Evolutionary conservation across 257 asterid species (phyloP), one percentile per base, ranked within the genome.

Genomic region (Solanum bulbocastanum): DNA sequence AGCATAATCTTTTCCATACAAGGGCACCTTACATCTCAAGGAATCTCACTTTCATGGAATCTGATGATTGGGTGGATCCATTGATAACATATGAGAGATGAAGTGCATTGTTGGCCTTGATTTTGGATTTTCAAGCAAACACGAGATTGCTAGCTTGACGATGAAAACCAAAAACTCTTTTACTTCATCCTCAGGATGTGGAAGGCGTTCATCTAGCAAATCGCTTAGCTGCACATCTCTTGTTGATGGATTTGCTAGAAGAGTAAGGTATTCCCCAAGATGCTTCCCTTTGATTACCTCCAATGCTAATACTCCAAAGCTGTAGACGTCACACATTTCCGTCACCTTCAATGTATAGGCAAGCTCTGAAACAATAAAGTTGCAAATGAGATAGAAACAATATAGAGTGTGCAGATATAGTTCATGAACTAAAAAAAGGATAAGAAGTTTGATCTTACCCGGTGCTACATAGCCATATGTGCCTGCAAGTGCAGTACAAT

Each of bases 271-370:
- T 1, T 87, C 86, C 10, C 81, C 68, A 6, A 18, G 89, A 87
- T 87, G 89, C 23, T 87, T 75, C 58, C 86, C 88, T 42, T 33
- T 37, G 74, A 87, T 87, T 68, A 87, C 25, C 82, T 75, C 88
- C 84, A 87, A 75, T 33, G 85, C 74, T 36, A 87, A 25, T 30
- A 87, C 86, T 87, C 88, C 88, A 49, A 87, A 87, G 60, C 88
- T 87, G 37, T 75, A 87, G 32, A 87, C 88, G 7, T 87, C 88
- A 78, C 88, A 87, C 74, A 52, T 76, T 75, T 76, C 49, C 2
- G 86, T 87, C 20, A 87, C 86, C 84, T 76, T 76, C 88, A 76
- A 60, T 35, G 86, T 87, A 27, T 74, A 87, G 16, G 88, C 88
- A 37, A 87, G 74, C 62, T 87, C 88, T 87, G 79, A 32, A 37